A percentile compares a stretch with the other conserved stretches of the same genome.
Conservation (phyloP, 768 basidiomycete genomes). For the Amanita brunnescens region DNA sequence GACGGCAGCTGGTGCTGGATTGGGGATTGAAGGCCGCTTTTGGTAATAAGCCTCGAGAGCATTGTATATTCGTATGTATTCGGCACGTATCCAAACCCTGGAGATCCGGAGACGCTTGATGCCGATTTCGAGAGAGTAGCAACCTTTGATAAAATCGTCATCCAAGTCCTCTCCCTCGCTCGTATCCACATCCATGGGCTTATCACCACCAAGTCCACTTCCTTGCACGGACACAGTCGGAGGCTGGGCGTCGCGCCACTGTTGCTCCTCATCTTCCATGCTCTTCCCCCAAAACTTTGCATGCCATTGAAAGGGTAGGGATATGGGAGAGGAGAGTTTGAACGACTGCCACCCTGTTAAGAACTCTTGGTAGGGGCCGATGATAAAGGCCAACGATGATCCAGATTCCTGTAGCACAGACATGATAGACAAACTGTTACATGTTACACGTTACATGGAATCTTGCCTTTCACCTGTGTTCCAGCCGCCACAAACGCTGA, state of each 20-base stretch:
- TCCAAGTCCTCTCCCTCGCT: slow-evolving; percentile 7
- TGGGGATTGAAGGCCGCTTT: neutral
- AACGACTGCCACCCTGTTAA: no score
- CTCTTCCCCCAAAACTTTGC: slow-evolving; percentile 12
- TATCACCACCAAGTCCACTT: neutral
- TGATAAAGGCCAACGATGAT: no score
- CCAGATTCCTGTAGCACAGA: no score
- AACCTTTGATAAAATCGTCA: slow-evolving; percentile 10
- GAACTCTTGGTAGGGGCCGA: no score
- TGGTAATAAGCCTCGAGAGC: slow-evolving; percentile 5
- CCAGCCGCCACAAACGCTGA: no score
- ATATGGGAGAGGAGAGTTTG: no score
- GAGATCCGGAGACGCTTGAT: neutral
- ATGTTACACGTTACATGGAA: no score
- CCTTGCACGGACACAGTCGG: neutral
- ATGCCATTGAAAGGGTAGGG: neutral
- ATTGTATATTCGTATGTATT: slow-evolving; percentile 9
- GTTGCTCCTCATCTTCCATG: slow-evolving; percentile 9
- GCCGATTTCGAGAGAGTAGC: slow-evolving; percentile 9
- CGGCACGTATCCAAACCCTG: slow-evolving; percentile 8
- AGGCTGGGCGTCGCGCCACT: slow-evolving; percentile 3
- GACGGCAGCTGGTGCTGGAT: slow-evolving; percentile 7
- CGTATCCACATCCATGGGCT: slow-evolving; percentile 5
- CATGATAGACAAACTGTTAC: no score
- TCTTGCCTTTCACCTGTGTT: no score